Evolutionary conservation across 2,329 filamentous ascomycete species (phyloP), one percentile per base, ranked within the genome.

Genomic region (Ophioceras dolichostomum): DNA sequence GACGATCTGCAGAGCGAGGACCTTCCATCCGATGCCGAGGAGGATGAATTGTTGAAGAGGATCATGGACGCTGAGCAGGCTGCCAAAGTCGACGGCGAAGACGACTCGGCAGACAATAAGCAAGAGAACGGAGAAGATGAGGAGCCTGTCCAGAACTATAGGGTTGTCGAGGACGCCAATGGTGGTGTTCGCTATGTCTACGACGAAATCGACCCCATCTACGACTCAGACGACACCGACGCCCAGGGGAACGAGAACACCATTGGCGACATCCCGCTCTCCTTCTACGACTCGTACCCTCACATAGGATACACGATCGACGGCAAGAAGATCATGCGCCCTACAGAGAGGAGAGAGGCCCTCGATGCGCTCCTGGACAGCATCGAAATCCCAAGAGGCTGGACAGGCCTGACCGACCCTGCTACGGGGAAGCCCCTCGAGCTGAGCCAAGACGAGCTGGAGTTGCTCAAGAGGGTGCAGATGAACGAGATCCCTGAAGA

Each of bases 291-390:
- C 57, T 83, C 85, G 26, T 98, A 95, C 56, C 91, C 91, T 36
- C 91, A 98, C 57, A 95, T 98, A 55, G 91, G 91, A 41, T 98
- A 98, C 62, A 85, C 95, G 51, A 96, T 98, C 64, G 94, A 98
- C 58, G 91, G 91, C 58, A 95, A 93, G 72, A 93, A 84, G 60
- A 94, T 98, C 45, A 84, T 94, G 79, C 82, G 91, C 37, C 91
- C 91, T 6, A 91, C 93, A 4, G 89, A 87, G 48, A 89, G 89
- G 37, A 37, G 24, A 20, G 83, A 94, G 56, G 91, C 91, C 26
- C 65, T 98, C 22, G 91, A 98, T 65, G 86, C 87, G 10, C 70
- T 98, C 31, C 69, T 98, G 9, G 89, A 98, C 51, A 95, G 84
- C 60, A 98, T 98, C 50, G 91, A 98, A 53, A 69, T 98, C 26